phyloP scores from a whole-genome alignment of 140 eudicot genomes.

The Oenanthe javanica region DNA sequence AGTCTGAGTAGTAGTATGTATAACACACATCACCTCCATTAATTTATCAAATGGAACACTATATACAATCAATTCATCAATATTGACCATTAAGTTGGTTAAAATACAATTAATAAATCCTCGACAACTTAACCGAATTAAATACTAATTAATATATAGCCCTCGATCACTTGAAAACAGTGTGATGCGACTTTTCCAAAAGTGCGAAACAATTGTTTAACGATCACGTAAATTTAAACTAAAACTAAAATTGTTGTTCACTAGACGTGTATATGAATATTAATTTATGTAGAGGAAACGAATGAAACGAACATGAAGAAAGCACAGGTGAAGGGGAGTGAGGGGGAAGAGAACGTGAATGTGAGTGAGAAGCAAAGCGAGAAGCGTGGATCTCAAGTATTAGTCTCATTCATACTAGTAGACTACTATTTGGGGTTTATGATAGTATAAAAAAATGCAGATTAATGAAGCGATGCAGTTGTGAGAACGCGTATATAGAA shows the following conservation, averaged over 20 bases:
- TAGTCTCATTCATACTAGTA: too few species aligned
- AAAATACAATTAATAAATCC: neutral
- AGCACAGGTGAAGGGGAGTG: neutral
- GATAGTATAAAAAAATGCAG: too few species aligned
- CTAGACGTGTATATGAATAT: neutral
- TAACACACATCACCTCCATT: neutral
- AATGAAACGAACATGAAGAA: neutral
- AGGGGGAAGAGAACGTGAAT: conserved; percentile 6
- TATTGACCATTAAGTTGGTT: neutral
- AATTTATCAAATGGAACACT: neutral
- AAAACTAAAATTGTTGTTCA: too few species aligned
- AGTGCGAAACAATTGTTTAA: neutral
- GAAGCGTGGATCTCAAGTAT: conserved; percentile 30
- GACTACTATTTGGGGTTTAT: too few species aligned
- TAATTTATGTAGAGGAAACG: neutral
- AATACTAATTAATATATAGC: neutral
- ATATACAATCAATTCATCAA: neutral
- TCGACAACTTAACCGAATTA: neutral
- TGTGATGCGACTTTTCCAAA: neutral
- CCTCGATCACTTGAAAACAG: too few species aligned
- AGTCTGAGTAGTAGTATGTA: neutral
- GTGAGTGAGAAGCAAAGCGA: conserved; percentile 32
- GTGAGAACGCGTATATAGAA: neutral
- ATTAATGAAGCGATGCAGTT: neutral
- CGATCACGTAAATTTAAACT: neutral